These are phyloP conservation scores for Lepidium aucheri DNA, from an alignment of 345 rosid genomes.

Conservation along the genomic window DNA sequence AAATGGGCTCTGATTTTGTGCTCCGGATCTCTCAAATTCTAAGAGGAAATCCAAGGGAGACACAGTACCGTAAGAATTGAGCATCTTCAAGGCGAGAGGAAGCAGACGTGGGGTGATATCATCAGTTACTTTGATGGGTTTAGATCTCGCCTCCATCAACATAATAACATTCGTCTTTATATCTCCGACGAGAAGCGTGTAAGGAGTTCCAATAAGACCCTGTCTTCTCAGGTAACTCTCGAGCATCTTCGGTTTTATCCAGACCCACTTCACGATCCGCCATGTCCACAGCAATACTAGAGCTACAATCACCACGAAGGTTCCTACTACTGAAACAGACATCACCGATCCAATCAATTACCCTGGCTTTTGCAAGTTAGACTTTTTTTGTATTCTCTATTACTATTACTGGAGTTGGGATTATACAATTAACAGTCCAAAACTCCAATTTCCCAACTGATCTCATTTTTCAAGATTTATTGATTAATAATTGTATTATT, in stretches of 20 bases:
- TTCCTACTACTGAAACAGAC: constrained; percentile 10
- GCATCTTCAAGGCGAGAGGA: constrained; percentile 28
- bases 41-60: neutral
- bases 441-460: too few species aligned
- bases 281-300: constrained; percentile 19
- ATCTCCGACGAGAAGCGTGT: constrained; percentile 36
- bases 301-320: neutral
- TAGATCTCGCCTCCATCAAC: constrained; percentile 26
- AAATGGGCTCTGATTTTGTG: neutral
- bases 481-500: too few species aligned
- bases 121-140: constrained; percentile 27
- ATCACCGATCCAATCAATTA: constrained; percentile 3
- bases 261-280: constrained; percentile 34
- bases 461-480: too few species aligned
- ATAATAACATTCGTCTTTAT: constrained; percentile 14
- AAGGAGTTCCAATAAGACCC: constrained; percentile 40
- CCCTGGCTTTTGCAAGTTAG: neutral
- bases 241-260: constrained; percentile 42
- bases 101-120: constrained; percentile 29
- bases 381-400: neutral
- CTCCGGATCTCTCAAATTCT: neutral
- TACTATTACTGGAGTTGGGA: neutral
- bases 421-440: neutral
- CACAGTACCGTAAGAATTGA: constrained; percentile 30
- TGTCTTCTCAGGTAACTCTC: constrained; percentile 37